Percentiles rank a stretch among this genome's conserved stretches.
Evolutionary conservation across 106 monocot genomes (phyloP).

Genomic region (Dioscorea alata): DNA sequence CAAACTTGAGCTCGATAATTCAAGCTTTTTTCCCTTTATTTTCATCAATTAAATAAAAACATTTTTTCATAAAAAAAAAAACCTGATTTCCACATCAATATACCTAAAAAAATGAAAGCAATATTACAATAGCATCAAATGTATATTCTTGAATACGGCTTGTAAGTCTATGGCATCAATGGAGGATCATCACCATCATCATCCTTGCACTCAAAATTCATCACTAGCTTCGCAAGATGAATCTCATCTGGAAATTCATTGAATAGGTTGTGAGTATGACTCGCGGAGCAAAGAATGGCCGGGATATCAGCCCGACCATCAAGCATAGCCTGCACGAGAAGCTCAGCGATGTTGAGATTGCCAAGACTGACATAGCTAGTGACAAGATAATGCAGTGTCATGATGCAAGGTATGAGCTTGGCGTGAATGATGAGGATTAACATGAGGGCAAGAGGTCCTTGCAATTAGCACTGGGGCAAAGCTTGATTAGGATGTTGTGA

Average conservation of each 20-base stretch:
- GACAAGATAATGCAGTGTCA: conserved; percentile 75
- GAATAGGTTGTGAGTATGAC: neutral
- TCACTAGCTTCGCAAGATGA: conserved; percentile 39
- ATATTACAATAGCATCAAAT: too few species aligned
- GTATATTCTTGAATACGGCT: conserved; percentile 67
- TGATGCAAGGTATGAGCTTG: conserved; percentile 49
- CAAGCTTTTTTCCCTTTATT: too few species aligned
- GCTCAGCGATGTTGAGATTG: conserved; percentile 66
- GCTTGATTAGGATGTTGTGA: conserved; percentile 78
- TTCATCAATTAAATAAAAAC: too few species aligned
- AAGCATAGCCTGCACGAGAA: conserved; percentile 73
- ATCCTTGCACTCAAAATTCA: neutral
- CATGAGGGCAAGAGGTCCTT: conserved; percentile 53
- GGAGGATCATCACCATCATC: conserved; percentile 4
- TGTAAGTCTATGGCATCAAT: conserved; percentile 46
- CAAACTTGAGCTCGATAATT: too few species aligned
- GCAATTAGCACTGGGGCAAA: conserved; percentile 64
- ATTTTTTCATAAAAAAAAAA: too few species aligned
- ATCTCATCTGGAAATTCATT: conserved; percentile 7
- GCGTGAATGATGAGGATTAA: conserved; percentile 39
- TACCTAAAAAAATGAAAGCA: too few species aligned
- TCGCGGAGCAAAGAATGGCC: conserved; percentile 22
- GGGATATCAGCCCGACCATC: conserved; percentile 61
- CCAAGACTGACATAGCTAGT: conserved; percentile 76
- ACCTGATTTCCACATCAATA: too few species aligned